A percentile compares a stretch with the other conserved stretches of the same genome.
These are phyloP conservation scores for Carex kokanica DNA, from an alignment of 176 grass and related monocot genomes.

Conservation along the genomic window DNA sequence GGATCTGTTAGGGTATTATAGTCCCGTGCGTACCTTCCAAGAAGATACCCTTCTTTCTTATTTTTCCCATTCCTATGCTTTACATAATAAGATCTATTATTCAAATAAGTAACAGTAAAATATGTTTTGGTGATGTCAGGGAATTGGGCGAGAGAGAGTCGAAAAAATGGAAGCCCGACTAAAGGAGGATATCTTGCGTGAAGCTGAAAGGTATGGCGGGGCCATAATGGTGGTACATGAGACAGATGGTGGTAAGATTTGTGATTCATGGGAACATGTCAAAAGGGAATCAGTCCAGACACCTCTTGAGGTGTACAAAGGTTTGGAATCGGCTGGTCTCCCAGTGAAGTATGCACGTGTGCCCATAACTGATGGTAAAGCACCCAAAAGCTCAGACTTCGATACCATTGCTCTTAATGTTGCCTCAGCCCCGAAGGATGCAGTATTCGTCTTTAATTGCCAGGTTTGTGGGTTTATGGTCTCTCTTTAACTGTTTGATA, in stretches of 20 bases:
- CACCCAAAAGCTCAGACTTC: conserved; percentile 97
- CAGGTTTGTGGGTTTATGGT: conserved; percentile 46
- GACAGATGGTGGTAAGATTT: conserved; percentile 78
- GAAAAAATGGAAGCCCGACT: conserved; percentile 97
- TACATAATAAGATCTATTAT: not conserved
- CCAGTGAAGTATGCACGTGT: conserved; percentile 89
- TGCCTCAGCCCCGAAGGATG: conserved; percentile 54
- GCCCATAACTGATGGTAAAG: conserved; percentile 98
- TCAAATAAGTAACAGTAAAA: not conserved
- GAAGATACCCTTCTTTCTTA: not conserved
- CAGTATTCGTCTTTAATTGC: conserved; percentile 95
- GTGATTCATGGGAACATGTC: conserved; percentile 89
- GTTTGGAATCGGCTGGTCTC: conserved; percentile 77
- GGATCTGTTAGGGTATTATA: not conserved
- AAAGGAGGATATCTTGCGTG: conserved; percentile 92
- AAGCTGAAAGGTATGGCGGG: conserved; percentile 66
- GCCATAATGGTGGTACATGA: conserved; percentile 97
- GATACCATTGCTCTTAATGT: conserved; percentile 80
- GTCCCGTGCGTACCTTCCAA: not conserved
- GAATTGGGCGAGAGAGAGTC: conserved; percentile 83
- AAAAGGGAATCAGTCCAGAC: conserved; percentile 77
- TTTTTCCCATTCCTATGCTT: not conserved
- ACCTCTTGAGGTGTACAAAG: conserved; percentile 85
- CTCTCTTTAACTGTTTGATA: not conserved
- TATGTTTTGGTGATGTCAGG: conserved; percentile 40